Evolutionary conservation across 495 filamentous ascomycete genomes (phyloP).

Genomic region (Parmelia sp.): DNA sequence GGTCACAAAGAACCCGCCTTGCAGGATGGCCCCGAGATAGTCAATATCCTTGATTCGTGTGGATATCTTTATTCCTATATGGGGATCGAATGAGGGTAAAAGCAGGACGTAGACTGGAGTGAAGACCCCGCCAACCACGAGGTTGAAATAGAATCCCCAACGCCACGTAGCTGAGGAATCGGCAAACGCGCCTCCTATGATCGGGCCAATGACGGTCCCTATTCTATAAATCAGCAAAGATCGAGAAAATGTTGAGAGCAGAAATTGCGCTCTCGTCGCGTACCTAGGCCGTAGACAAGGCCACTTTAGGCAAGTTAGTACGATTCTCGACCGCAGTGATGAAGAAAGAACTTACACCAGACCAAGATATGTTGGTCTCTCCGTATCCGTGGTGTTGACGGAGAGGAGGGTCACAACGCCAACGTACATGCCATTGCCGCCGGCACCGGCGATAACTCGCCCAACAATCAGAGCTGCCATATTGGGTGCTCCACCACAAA

Average conservation of each 20-base stretch:
- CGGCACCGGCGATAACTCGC: conserved; percentile 38
- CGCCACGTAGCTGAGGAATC: conserved; percentile 44
- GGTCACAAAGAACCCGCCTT: too few species aligned
- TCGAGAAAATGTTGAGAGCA: not conserved
- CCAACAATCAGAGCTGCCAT: conserved; percentile 50
- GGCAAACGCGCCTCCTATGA: conserved; percentile 52
- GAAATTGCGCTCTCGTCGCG: too few species aligned
- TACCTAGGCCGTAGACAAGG: too few species aligned
- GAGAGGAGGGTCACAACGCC: conserved; percentile 39
- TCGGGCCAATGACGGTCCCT: conserved; percentile 49
- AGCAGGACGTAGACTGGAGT: conserved; percentile 46
- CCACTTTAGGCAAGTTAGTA: too few species aligned
- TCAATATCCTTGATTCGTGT: conserved; percentile 34
- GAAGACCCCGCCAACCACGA: conserved; percentile 42
- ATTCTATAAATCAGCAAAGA: conserved; percentile 36
- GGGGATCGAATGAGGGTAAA: conserved; percentile 41
- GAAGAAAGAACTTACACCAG: conserved; percentile 21
- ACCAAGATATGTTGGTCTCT: conserved; percentile 40
- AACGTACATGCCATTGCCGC: conserved; percentile 44
- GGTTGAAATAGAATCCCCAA: conserved; percentile 61
- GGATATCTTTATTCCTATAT: too few species aligned
- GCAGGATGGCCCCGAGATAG: conserved; percentile 25
- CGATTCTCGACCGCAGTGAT: too few species aligned
- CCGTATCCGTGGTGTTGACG: conserved; percentile 33
- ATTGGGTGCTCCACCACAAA: conserved; percentile 50